Evolutionary conservation across 148 eudicot genomes (phyloP).

Genomic region (Vaccinium darrowii): DNA sequence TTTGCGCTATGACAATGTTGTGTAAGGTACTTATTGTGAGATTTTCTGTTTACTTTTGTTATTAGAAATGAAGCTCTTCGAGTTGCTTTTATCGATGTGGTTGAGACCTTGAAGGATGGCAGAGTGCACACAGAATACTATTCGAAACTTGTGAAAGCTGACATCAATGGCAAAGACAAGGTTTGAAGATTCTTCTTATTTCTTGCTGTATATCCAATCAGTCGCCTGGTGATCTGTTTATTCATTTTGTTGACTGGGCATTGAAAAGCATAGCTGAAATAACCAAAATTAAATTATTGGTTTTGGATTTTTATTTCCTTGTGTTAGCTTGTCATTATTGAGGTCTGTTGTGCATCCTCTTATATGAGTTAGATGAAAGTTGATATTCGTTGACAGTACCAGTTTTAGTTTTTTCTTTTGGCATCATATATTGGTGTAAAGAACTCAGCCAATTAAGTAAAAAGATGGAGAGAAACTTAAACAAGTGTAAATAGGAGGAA

Average conservation of each 20-base stretch:
- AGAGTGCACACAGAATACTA: slow-evolving; percentile 72
- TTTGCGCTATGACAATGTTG: not conserved
- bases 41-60: slow-evolving; percentile 5
- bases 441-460: not conserved
- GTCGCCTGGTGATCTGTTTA: not conserved
- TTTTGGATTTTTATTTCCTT: not conserved
- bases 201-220: not conserved
- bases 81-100: slow-evolving; percentile 82
- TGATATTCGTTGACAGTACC: not conserved
- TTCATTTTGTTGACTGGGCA: not conserved
- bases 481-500: not conserved
- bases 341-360: not conserved
- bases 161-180: slow-evolving; percentile 93
- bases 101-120: slow-evolving; percentile 86
- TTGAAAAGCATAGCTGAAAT: not conserved
- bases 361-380: not conserved
- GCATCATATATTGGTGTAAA: not conserved
- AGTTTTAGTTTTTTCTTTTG: not conserved
- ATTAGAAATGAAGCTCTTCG: slow-evolving; percentile 95
- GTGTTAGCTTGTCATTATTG: not conserved
- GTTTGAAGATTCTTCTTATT: slow-evolving; percentile 26
- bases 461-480: not conserved
- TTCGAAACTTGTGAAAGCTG: slow-evolving; percentile 96
- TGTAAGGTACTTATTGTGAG: not conserved
- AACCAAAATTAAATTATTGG: not conserved